Percentiles rank a stretch among this genome's conserved stretches.
Conservation (phyloP, 2,329 filamentous ascomycete genomes). For the Colletotrichum sp. region DNA sequence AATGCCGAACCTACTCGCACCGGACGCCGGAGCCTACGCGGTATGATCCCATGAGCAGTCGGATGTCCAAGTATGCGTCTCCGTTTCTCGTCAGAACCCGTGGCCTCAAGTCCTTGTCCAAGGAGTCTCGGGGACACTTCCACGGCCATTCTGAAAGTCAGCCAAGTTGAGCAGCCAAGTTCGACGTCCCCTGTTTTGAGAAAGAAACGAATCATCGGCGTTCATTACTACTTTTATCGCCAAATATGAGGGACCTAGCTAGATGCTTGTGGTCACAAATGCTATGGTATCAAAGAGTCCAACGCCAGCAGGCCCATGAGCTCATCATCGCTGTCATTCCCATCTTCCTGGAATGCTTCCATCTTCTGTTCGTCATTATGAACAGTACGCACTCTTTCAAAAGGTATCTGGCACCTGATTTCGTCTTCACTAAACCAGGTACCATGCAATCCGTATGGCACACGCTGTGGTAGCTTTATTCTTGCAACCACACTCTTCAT, state of each 20-base stretch:
- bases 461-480: constrained; percentile 66
- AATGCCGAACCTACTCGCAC: not conserved
- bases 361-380: not conserved
- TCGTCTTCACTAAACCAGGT: constrained; percentile 63
- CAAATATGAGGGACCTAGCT: not conserved
- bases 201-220: not conserved
- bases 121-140: not conserved
- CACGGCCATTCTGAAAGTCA: not conserved
- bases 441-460: constrained; percentile 73
- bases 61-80: not conserved
- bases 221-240: not conserved
- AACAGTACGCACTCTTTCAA: not conserved
- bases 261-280: not conserved
- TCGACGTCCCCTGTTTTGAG: not conserved
- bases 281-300: constrained; percentile 1
- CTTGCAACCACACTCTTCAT: constrained; percentile 67
- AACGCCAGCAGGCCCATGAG: not conserved
- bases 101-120: not conserved
- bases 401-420: constrained; percentile 50
- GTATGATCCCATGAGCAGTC: not conserved
- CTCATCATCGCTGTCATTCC: not conserved
- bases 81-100: not conserved
- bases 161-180: not conserved
- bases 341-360: not conserved
- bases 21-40: not conserved